These are phyloP conservation scores for Syzygium syzygioides DNA, from an alignment of 441 rosid genomes.

Conservation along the genomic window DNA sequence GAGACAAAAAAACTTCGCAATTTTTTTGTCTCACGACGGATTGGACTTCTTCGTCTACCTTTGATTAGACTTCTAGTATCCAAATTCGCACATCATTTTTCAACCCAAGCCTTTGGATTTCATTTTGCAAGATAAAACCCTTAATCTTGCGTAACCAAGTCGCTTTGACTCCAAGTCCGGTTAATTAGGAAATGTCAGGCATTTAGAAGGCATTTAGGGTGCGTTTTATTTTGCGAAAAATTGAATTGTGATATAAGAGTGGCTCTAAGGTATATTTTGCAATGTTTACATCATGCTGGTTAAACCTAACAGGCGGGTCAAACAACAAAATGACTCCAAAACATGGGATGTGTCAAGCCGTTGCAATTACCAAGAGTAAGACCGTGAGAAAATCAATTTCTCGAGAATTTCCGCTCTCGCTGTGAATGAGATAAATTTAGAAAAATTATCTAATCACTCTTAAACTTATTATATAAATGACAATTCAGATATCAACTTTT, in stretches of 20 bases:
- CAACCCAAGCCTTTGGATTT: not conserved
- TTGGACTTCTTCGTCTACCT: not conserved
- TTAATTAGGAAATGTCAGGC: not conserved
- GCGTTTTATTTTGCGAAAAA: not conserved
- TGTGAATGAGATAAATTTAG: not conserved
- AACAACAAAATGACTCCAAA: accelerated
- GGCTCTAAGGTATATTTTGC: not conserved
- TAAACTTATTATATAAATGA: accelerated
- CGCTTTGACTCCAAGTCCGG: not conserved
- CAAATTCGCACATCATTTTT: not conserved
- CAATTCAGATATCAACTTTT: accelerated
- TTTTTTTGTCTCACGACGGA: not conserved
- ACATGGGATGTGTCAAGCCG: accelerated
- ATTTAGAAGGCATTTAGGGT: not conserved
- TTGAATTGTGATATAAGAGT: not conserved
- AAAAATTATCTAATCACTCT: not conserved
- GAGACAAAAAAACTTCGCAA: not conserved
- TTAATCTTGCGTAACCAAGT: not conserved
- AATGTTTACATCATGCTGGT: not conserved
- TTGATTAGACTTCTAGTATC: not conserved
- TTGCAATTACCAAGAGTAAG: not conserved
- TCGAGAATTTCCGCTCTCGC: not conserved
- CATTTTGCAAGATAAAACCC: not conserved
- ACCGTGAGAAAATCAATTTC: not conserved
- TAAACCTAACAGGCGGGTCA: not conserved